Evolutionary conservation across 2,329 filamentous ascomycete genomes (phyloP).

Genomic region (Pseudogymnoascus sp.): DNA sequence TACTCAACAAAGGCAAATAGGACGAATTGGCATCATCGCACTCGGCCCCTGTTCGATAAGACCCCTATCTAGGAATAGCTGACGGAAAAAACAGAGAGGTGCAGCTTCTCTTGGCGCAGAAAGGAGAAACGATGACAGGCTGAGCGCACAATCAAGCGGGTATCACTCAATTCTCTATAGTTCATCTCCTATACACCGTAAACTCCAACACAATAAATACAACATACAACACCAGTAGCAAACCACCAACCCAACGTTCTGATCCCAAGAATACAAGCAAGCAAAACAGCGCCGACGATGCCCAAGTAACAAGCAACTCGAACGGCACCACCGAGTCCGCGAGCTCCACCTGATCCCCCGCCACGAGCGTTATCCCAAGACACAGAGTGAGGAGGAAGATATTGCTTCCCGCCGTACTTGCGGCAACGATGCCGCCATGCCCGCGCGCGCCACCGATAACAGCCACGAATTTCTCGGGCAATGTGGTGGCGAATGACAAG

Average conservation of each 20-base stretch:
- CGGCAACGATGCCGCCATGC: constrained; percentile 43
- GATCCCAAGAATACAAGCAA: constrained; percentile 28
- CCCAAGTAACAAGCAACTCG: constrained; percentile 29
- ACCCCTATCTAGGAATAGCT: neutral
- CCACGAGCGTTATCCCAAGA: constrained; percentile 34
- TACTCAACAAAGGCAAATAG: neutral
- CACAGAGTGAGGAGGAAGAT: constrained; percentile 48
- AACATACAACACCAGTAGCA: constrained; percentile 27
- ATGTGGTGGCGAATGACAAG: constrained; percentile 44
- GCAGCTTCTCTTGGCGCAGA: no score
- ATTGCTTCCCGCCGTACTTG: constrained; percentile 47
- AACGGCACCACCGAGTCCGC: constrained; percentile 23
- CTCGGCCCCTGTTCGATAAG: neutral
- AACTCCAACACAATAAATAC: constrained; percentile 22
- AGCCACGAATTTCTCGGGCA: constrained; percentile 47
- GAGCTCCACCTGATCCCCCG: constrained; percentile 23
- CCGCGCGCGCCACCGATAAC: constrained; percentile 41
- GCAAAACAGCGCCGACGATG: constrained; percentile 24
- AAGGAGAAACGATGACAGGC: no score
- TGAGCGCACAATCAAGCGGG: neutral
- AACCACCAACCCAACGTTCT: constrained; percentile 29
- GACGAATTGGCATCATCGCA: neutral
- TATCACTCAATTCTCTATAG: neutral
- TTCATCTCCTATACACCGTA: neutral
- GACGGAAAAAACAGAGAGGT: neutral